Conservation (phyloP, 805 yeast genomes). For the Suhomyces faveliae region DNA sequence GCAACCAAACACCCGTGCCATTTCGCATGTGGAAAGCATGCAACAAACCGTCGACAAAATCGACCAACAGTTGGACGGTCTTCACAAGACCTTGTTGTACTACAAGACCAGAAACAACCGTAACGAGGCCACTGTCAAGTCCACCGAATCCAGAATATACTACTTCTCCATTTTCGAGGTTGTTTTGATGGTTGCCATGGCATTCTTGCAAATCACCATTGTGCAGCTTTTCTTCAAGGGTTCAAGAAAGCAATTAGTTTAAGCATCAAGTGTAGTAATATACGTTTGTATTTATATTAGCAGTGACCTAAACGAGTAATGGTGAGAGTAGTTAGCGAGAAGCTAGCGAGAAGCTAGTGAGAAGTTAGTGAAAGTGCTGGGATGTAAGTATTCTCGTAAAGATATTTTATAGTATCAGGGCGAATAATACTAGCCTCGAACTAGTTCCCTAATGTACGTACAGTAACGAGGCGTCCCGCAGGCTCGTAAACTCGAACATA, state of each 20-base stretch:
- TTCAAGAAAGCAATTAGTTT: conserved; percentile 65
- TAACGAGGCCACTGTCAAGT: conserved; percentile 83
- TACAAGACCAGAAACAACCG: conserved; percentile 89
- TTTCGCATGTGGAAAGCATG: conserved; percentile 53
- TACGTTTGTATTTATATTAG: no score
- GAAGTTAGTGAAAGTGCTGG: no score
- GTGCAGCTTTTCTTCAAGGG: conserved; percentile 73
- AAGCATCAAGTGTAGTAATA: conserved; percentile 3
- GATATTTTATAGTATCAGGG: no score
- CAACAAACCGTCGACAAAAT: conserved; percentile 55
- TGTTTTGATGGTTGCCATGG: conserved; percentile 71
- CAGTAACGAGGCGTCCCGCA: no score
- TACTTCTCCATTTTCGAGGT: conserved; percentile 75
- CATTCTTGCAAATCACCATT: conserved; percentile 62
- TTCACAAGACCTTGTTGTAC: conserved; percentile 65
- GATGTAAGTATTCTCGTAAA: no score
- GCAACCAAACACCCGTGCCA: conserved; percentile 46
- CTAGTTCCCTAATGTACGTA: no score
- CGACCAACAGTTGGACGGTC: conserved; percentile 56
- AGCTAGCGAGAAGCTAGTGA: no score
- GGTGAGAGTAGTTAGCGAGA: no score
- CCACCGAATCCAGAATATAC: conserved; percentile 75
- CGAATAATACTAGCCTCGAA: no score
- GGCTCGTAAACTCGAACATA: no score
- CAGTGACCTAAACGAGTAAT: no score